Base-by-base conservation (phyloP, 1,284 basidiomycete species). In the Amylostereum areolatum region DNA sequence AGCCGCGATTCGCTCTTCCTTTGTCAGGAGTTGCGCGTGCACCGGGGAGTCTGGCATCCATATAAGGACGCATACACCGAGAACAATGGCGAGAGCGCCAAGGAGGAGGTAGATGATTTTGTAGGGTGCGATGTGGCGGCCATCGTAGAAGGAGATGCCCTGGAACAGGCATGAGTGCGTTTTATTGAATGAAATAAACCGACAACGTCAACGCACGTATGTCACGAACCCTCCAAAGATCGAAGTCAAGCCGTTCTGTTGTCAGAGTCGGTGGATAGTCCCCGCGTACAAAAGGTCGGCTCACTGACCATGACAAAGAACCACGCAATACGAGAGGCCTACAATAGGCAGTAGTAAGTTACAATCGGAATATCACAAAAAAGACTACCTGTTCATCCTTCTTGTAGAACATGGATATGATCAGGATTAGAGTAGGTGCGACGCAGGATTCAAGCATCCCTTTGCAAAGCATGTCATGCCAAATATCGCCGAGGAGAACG, bases 401-500 rank as follows among this genome's bases (percentile, higher is more conserved):
- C 66, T 79, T 82, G 62, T 85, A 85, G 60, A 83, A 84, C 75
- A 82, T 83, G 5, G 78, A 77, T 33, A 85, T 76, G 45, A 83
- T 74, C 42, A 84, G 62, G 57, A 86, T 78, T 31, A 85, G 66
- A 53, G 75, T 79, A 0, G 81, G 83, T 7, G 80, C 74, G 3
- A 84, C 81, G 53, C 80, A 82, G 53, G 73, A 74, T 62, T 84
- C 81, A 55, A 76, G 78, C 81, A 84, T 82, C 41, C 83, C 82
- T 82, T 37, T 25, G 29, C 10, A 11, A 18, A 18, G 18, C 3
- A 36, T 29, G 31, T 6, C 30, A 35, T 31, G 11, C 27, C 30
- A 27, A 24, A 41, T n/a, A 24, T 33, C 12, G 39, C 33, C 30
- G 44, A 11, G 30, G 42, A 10, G 28, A 25, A 44, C 31, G 48